Evolutionary conservation across 768 basidiomycete genomes (phyloP).

Genomic region (Suillus discolor): DNA sequence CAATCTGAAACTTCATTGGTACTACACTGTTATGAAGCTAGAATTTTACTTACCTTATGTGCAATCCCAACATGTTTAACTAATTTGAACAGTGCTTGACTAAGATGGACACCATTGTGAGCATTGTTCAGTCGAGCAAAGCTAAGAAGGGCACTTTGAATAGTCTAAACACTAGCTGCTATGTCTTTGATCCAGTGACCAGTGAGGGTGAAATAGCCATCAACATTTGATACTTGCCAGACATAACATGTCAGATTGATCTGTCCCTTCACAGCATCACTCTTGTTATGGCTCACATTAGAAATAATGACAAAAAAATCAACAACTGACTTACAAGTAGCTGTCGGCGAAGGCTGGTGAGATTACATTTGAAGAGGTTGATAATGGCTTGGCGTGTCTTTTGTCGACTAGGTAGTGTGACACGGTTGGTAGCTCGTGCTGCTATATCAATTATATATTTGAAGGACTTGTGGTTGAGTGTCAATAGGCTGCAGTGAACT

Average conservation of each 20-base stretch:
- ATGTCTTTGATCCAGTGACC: too few relatives aligned
- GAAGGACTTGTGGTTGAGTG: conserved; percentile 35
- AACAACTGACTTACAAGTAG: too few relatives aligned
- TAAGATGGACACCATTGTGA: not conserved
- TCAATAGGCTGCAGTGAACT: not conserved
- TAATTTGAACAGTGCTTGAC: not conserved
- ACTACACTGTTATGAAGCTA: too few relatives aligned
- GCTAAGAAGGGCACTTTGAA: not conserved
- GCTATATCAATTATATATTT: conserved; percentile 32
- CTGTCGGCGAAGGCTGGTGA: not conserved
- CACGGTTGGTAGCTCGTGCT: conserved; percentile 26
- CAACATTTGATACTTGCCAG: too few relatives aligned
- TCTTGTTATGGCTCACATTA: too few relatives aligned
- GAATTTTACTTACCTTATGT: not conserved
- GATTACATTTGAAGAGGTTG: not conserved
- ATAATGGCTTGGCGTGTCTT: not conserved
- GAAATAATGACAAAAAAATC: too few relatives aligned
- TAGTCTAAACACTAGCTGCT: too few relatives aligned
- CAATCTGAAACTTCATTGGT: too few relatives aligned
- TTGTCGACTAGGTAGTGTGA: conserved; percentile 14
- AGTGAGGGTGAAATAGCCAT: too few relatives aligned
- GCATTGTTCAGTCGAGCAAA: not conserved
- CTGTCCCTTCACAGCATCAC: too few relatives aligned
- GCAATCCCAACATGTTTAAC: not conserved
- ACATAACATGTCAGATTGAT: conserved; percentile 9